A percentile compares a stretch with the other conserved stretches of the same genome.
These are phyloP conservation scores for Erodium texanum DNA, from an alignment of 441 rosid species.

Conservation along the genomic window DNA sequence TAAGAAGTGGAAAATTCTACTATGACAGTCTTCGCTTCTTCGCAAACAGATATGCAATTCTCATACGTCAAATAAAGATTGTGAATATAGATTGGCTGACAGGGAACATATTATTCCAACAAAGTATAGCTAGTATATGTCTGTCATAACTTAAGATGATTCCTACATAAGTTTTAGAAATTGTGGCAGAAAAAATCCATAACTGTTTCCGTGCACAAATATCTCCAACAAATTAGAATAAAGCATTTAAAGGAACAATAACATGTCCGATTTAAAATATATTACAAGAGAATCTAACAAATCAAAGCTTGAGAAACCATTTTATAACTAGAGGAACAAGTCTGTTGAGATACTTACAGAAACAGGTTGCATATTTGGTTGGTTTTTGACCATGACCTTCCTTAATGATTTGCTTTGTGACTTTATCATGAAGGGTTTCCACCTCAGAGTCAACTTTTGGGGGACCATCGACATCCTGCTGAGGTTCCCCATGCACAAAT, in stretches of 20 bases:
- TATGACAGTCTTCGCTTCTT: no score
- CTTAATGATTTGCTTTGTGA: constrained; percentile 73
- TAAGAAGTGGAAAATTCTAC: no score
- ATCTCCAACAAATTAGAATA: background rate
- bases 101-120: no score
- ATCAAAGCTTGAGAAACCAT: background rate
- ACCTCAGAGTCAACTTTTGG: constrained; percentile 60
- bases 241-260: background rate
- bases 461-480: constrained; percentile 49
- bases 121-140: no score
- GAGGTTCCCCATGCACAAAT: constrained; percentile 46
- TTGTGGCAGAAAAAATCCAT: background rate
- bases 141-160: no score
- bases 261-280: background rate
- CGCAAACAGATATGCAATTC: no score
- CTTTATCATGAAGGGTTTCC: constrained; percentile 68
- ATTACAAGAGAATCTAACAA: background rate
- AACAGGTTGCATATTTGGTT: constrained; percentile 82
- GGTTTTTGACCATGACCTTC: constrained; percentile 91
- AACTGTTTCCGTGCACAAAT: background rate
- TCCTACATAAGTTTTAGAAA: no score
- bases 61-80: no score
- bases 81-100: no score
- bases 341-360: constrained; percentile 40
- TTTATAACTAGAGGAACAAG: background rate